Conservation (phyloP, 345 rosid species). For the Lenwebbia sp. region DNA sequence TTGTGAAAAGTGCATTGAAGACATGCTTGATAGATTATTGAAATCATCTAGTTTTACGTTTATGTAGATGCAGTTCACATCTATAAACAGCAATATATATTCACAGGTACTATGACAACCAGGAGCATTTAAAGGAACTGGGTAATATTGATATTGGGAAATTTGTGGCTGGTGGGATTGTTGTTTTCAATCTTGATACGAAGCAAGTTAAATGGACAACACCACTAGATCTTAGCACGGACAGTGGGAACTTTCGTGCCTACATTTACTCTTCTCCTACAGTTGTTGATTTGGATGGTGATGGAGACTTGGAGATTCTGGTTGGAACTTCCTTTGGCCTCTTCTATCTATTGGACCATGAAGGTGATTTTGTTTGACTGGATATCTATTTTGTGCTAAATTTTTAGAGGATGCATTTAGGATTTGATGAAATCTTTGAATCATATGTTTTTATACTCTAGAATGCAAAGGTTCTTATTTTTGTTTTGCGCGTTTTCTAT, state of each 20-base stretch:
- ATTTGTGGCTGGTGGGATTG: slow-evolving; percentile 81
- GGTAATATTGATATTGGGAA: slow-evolving; percentile 82
- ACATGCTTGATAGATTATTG: background rate
- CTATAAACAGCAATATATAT: background rate
- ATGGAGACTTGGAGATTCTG: slow-evolving; percentile 95
- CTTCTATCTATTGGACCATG: slow-evolving; percentile 95
- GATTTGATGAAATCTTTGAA: background rate
- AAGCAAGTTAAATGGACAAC: slow-evolving; percentile 94
- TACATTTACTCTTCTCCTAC: slow-evolving; percentile 92
- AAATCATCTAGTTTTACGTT: background rate
- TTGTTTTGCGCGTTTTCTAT: background rate
- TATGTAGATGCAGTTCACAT: background rate
- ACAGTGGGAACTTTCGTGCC: slow-evolving; percentile 57
- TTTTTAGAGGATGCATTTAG: background rate
- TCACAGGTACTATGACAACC: slow-evolving; percentile 84
- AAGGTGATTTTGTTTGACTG: slow-evolving; percentile 39
- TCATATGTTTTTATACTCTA: background rate
- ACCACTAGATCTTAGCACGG: slow-evolving; percentile 82
- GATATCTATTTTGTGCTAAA: background rate
- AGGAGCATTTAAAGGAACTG: slow-evolving; percentile 82
- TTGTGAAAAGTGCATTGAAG: background rate
- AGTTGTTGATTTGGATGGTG: slow-evolving; percentile 98
- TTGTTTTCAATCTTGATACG: slow-evolving; percentile 92
- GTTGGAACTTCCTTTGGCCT: slow-evolving; percentile 96
- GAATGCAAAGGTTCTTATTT: background rate